phyloP scores from a whole-genome alignment of 306 rosid species.

The Prunus campanulata region DNA sequence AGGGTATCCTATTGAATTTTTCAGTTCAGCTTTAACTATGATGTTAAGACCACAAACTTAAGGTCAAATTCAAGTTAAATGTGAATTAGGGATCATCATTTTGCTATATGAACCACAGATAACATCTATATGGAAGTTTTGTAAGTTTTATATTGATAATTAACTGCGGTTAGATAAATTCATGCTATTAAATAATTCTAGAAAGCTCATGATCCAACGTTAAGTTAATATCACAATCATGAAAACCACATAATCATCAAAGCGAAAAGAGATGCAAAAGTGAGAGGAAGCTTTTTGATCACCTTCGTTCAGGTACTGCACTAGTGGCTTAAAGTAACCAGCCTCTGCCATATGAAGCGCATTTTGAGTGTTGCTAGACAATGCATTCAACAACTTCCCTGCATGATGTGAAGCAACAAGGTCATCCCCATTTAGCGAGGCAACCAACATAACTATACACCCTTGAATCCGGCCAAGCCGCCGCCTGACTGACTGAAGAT shows the following conservation, averaged over 20 bases:
- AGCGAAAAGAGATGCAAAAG: background rate
- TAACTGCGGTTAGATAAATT: background rate
- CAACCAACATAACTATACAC: conserved; percentile 80
- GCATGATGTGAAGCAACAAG: conserved; percentile 62
- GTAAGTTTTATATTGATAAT: background rate
- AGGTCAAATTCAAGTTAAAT: background rate
- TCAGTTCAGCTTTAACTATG: background rate
- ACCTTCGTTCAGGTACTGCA: conserved; percentile 78
- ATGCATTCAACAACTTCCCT: conserved; percentile 56
- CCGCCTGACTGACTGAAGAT: conserved; percentile 55
- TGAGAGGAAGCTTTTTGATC: conserved; percentile 3
- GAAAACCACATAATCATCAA: background rate
- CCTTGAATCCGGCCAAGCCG: conserved; percentile 82
- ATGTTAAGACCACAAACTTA: background rate
- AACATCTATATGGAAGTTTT: background rate
- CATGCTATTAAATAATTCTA: background rate
- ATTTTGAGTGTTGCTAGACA: conserved; percentile 77
- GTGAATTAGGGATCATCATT: conserved; percentile 2
- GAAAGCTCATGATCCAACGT: background rate
- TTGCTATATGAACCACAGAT: background rate
- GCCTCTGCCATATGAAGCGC: conserved; percentile 98
- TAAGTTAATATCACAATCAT: background rate
- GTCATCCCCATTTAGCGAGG: conserved; percentile 76
- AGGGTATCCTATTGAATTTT: background rate
- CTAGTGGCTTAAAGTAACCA: conserved; percentile 80